These are phyloP conservation scores for Arthrobotrys megalospora DNA, from an alignment of 2,329 filamentous ascomycete genomes.

Conservation along the genomic window DNA sequence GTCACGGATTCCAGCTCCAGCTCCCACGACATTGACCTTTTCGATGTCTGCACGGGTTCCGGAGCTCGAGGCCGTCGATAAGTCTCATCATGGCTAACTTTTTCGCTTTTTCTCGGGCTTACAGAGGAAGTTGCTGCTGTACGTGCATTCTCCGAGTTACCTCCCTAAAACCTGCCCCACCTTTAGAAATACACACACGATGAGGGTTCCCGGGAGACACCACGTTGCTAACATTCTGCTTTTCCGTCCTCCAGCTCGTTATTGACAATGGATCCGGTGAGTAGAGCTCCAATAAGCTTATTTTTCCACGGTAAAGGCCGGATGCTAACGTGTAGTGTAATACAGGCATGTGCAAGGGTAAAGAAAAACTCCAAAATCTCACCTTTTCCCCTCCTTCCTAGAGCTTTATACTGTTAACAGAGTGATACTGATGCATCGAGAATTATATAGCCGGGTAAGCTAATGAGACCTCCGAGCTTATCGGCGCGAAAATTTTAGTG, in stretches of 20 bases:
- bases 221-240: slow-evolving; percentile 60
- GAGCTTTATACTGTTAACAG: slow-evolving; percentile 54
- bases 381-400: background rate
- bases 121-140: slow-evolving; percentile 98
- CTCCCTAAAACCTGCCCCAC: slow-evolving; percentile 50
- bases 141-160: slow-evolving; percentile 62
- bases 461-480: slow-evolving; percentile 20
- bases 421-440: slow-evolving; percentile 51
- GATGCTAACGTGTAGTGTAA: slow-evolving; percentile 71
- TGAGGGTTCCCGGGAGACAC: slow-evolving; percentile 61
- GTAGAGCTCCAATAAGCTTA: slow-evolving; percentile 70
- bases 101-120: slow-evolving; percentile 69
- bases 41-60: slow-evolving; percentile 24
- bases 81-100: slow-evolving; percentile 65
- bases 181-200: slow-evolving; percentile 44
- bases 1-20: slow-evolving; percentile 41
- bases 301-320: slow-evolving; percentile 32
- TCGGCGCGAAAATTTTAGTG: slow-evolving; percentile 12
- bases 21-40: slow-evolving; percentile 57
- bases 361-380: slow-evolving; percentile 26
- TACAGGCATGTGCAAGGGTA: slow-evolving; percentile 99
- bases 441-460: slow-evolving; percentile 58
- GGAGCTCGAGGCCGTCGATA: slow-evolving; percentile 51
- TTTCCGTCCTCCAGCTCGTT: slow-evolving; percentile 76
- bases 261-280: slow-evolving; percentile 99